Base-by-base conservation (phyloP, 2,329 filamentous ascomycete genomes). In the Scolecobasidium constrictum region DNA sequence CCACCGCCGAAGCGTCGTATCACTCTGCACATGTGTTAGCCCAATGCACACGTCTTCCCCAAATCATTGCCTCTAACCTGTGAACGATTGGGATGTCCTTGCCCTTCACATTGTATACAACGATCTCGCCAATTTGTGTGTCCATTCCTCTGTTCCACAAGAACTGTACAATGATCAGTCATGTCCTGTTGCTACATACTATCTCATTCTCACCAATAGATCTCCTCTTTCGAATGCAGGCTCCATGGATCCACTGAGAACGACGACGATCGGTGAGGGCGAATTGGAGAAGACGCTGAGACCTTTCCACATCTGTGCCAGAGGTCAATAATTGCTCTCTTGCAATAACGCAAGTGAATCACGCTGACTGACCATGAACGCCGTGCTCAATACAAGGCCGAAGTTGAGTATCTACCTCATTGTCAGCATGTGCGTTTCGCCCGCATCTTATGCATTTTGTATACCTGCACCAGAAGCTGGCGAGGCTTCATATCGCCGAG, bases 51-150 rank as follows among this genome's bases (percentile, higher is more conserved):
- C n/a, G n/a, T n/a, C n/a, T n/a, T n/a, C n/a, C n/a, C n/a, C n/a
- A n/a, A n/a, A n/a, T n/a, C n/a, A n/a, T 71, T 64, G 88, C 77
- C 43, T 96, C 83, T 7, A 96, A 75, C 40, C 92, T 73, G 67
- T 98, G 92, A 51, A 98, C 92, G 63, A 98, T 98, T 21, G 92
- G 92, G 49, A 98, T 96, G 51, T 94, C 85, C 71, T 96, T 98
- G 45, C 82, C 87, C 60, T 78, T 76, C 42, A 94, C 83, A 58
- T 94, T 94, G 65, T 84, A 86, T 38, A 86, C 81, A 50, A 86
- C 81, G 48, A 84, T 71, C 62, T 86, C 81, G 15, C 81, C 81
- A 36, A 85, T 68, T 54, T 82, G 72, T 2, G 78, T 80, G 35
- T 81, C 72, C 56, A 60, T 47, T 42, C 71, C 64, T 43, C 83